Evolutionary conservation across 352 stramenopile genomes (phyloP), one percentile per base, ranked within the genome.

Genomic region (Phytophthora colocasiae): DNA sequence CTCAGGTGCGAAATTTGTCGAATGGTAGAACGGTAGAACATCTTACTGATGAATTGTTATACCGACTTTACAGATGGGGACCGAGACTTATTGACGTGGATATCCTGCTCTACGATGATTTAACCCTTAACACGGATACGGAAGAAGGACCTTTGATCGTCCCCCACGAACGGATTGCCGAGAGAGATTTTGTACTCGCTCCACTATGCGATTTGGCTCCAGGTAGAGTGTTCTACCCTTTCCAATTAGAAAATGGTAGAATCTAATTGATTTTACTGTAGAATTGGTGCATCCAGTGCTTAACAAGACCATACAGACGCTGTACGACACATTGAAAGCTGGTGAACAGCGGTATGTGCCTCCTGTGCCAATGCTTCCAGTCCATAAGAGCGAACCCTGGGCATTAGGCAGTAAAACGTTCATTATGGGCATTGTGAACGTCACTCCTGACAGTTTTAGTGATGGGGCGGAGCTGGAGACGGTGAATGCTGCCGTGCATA

Each of bases 371-470:
- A 71, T 93, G 58, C 62, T 95, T 2, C 81, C 81, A 14, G 75
- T 85, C 1, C 22, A 63, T 17, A 90, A 92, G 56, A 50, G 44
- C 1, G 24, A 27, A 0, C 78, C 78, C 6, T 89, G 79, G 78
- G 57, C 58, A 10, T 55, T 93, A 8, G 77, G 74, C 6, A 65
- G 52, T n/a, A 92, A 93, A 55, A 93, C 87, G 5, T 92, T 85
- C 31, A 87, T 99, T 46, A 99, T 99, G 97, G 97, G 97, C 29
- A 99, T 99, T 70, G 61, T 99, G 6, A 99, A 99, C 79, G 88
- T 98, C n/a, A 99, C 98, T 15, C 97, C 98, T 9, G 97, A 99
- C 75, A 98, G 92, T 71, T 99, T 99, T 66, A 99, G 94, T 77
- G 85, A 90, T 38, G 67, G 75, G 3, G 74, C 69, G 2, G 75